Evolutionary conservation across 2,329 filamentous ascomycete species (phyloP).

Genomic region (Parastagonospora avenae): DNA sequence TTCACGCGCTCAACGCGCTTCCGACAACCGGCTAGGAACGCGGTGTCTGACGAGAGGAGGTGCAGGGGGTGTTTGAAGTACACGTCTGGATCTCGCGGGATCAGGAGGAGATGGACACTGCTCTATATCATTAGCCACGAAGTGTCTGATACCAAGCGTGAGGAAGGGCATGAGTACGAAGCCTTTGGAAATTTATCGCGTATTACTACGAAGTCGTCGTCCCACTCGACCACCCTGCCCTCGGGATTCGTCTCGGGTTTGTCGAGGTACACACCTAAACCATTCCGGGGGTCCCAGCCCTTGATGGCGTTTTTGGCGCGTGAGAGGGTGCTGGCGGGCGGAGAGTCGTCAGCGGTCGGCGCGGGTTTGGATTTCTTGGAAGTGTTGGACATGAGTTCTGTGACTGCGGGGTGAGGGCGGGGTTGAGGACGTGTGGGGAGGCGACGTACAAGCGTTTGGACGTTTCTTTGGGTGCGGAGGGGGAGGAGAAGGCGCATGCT

Average conservation of each 20-base stretch:
- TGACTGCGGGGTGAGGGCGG: constrained; percentile 45
- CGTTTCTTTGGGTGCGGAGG: constrained; percentile 22
- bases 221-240: constrained; percentile 67
- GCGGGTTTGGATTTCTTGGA: constrained; percentile 46
- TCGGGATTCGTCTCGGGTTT: constrained; percentile 65
- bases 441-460: constrained; percentile 46
- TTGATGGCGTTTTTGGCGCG: constrained; percentile 11
- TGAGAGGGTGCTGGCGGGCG: constrained; percentile 6
- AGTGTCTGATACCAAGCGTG: neutral
- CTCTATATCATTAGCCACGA: constrained; percentile 34
- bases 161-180: constrained; percentile 16
- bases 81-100: constrained; percentile 71
- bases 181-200: constrained; percentile 84
- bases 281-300: constrained; percentile 57
- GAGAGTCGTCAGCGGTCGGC: constrained; percentile 6
- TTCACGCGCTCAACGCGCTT: constrained; percentile 66
- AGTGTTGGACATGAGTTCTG: constrained; percentile 53
- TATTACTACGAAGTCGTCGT: constrained; percentile 74
- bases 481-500: too few species aligned
- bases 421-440: neutral
- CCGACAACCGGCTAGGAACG: constrained; percentile 69
- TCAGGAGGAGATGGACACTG: constrained; percentile 82
- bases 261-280: constrained; percentile 69
- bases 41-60: constrained; percentile 68
- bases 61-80: constrained; percentile 74